Conservation (phyloP, 441 rosid genomes). For the Bruguiera hainesii region DNA sequence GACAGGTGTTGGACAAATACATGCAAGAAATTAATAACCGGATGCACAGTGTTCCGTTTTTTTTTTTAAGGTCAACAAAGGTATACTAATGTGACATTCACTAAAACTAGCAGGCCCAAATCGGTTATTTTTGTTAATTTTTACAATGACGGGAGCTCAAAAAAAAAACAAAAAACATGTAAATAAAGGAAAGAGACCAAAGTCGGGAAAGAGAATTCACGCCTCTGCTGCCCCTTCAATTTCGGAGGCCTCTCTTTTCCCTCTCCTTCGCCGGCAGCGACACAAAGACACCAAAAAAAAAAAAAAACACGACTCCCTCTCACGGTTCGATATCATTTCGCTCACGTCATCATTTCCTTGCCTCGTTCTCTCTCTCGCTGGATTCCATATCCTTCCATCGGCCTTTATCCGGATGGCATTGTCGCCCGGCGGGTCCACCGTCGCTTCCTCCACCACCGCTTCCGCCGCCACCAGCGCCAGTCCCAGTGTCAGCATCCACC, state of each 20-base stretch:
- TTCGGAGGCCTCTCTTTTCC: background rate
- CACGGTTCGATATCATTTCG: no score
- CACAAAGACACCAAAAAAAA: no score
- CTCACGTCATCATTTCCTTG: background rate
- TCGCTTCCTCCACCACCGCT: constrained; percentile 14
- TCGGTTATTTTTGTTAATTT: no score
- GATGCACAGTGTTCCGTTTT: no score
- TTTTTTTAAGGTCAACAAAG: no score
- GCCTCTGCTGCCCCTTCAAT: constrained; percentile 1
- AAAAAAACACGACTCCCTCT: background rate
- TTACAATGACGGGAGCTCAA: no score
- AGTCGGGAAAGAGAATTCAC: background rate
- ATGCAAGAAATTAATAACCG: no score
- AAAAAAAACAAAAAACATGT: no score
- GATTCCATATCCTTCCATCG: constrained; percentile 5
- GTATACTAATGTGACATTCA: no score
- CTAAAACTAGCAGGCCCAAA: no score
- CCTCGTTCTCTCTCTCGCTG: background rate
- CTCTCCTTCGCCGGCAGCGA: no score
- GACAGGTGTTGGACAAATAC: no score
- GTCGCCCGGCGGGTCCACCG: constrained; percentile 41
- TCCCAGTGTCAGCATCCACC: constrained; percentile 5
- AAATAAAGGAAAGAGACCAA: background rate
- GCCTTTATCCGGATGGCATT: constrained; percentile 20
- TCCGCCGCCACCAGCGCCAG: constrained; percentile 14